Evolutionary conservation across 1,284 basidiomycete genomes (phyloP).

Genomic region (Ceratobasidium sp.): DNA sequence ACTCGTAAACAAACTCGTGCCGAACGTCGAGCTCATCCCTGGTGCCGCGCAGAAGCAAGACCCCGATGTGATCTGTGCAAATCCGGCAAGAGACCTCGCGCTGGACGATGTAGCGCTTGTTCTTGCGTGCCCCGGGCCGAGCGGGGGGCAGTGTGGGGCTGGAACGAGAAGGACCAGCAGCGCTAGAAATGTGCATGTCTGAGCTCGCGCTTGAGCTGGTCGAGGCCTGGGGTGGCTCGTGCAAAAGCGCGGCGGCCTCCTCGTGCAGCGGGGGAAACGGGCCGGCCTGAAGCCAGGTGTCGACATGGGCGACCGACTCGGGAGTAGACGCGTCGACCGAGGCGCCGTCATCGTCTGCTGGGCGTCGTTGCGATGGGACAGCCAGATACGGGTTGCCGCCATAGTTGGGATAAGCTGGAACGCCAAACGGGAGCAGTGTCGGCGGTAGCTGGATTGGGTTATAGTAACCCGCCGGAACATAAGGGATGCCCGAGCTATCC

Average conservation of each 20-base stretch:
- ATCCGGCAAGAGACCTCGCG: slow-evolving; percentile 39
- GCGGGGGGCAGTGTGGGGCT: slow-evolving; percentile 35
- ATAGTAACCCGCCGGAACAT: slow-evolving; percentile 27
- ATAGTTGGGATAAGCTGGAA: slow-evolving; percentile 27
- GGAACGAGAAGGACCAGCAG: slow-evolving; percentile 29
- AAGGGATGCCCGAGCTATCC: background rate
- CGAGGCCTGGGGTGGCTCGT: slow-evolving; percentile 38
- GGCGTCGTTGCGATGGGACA: slow-evolving; percentile 34
- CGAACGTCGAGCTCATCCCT: slow-evolving; percentile 46
- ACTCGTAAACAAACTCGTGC: slow-evolving; percentile 46
- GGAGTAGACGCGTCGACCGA: slow-evolving; percentile 31
- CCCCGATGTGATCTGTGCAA: slow-evolving; percentile 44
- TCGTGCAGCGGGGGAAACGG: slow-evolving; percentile 36
- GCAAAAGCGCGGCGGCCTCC: background rate
- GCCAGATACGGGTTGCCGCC: slow-evolving; percentile 19
- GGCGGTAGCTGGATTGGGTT: slow-evolving; percentile 16
- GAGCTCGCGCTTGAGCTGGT: slow-evolving; percentile 41
- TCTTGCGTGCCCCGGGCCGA: slow-evolving; percentile 38
- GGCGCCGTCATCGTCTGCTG: slow-evolving; percentile 33
- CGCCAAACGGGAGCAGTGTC: slow-evolving; percentile 18
- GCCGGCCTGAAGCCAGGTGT: slow-evolving; percentile 41
- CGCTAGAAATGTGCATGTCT: slow-evolving; percentile 14
- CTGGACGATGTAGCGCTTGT: slow-evolving; percentile 42
- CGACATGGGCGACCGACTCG: slow-evolving; percentile 25
- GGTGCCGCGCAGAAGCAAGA: slow-evolving; percentile 47